Evolutionary conservation across 1,284 basidiomycete species (phyloP).

Genomic region (Leccinum subfulvum): DNA sequence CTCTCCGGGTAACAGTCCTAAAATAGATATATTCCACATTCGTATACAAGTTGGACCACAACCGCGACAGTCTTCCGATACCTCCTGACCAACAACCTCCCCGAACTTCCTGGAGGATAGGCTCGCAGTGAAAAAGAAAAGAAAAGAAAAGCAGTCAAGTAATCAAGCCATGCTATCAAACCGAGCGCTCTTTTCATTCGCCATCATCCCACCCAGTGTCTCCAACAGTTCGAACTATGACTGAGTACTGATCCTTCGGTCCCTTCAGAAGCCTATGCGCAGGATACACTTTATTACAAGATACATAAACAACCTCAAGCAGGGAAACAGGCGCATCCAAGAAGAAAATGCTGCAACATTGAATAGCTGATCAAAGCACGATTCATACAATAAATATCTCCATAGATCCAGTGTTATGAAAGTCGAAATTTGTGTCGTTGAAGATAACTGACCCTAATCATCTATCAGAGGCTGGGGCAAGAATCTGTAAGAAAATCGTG

Average conservation of each 20-base stretch:
- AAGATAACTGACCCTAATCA: slow-evolving; percentile 1
- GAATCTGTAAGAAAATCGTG: background rate
- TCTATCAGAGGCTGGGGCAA: background rate
- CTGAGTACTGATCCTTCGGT: background rate
- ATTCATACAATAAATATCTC: slow-evolving; percentile 14
- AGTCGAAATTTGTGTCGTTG: slow-evolving; percentile 11
- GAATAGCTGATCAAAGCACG: slow-evolving; percentile 7
- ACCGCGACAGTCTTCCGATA: background rate
- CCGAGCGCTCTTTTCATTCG: background rate
- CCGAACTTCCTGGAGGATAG: background rate
- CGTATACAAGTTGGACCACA: background rate
- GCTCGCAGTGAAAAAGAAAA: background rate
- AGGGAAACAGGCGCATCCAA: too few relatives aligned
- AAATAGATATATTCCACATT: slow-evolving; percentile 20
- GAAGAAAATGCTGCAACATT: slow-evolving; percentile 4
- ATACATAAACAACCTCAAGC: background rate
- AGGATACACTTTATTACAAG: background rate
- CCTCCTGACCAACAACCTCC: background rate
- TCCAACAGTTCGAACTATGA: too few relatives aligned
- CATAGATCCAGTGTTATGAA: background rate
- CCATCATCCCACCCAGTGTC: background rate
- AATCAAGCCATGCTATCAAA: background rate
- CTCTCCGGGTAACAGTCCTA: slow-evolving; percentile 10
- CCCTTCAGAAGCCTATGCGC: background rate
- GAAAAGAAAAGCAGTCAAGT: too few relatives aligned